Conservation (phyloP, 2,329 filamentous ascomycete genomes). For the Colletotrichum cereale region DNA sequence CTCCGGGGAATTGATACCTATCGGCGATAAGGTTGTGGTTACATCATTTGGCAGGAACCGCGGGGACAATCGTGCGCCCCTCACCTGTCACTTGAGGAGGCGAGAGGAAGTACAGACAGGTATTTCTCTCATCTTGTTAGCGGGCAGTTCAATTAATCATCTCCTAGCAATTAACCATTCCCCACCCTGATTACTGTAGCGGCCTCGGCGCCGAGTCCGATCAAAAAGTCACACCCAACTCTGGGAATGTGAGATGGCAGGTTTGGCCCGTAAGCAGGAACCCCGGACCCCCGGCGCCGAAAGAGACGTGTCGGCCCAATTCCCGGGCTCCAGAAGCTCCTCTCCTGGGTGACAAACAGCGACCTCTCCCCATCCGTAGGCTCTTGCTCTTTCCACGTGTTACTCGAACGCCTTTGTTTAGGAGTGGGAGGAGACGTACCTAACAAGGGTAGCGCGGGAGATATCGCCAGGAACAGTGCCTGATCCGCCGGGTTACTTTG, state of each 20-base stretch:
- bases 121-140: neutral
- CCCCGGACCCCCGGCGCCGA: slow-evolving; percentile 13
- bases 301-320: neutral
- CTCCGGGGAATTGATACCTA: neutral
- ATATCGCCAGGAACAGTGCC: neutral
- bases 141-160: neutral
- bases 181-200: too few species aligned
- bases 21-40: slow-evolving; percentile 20
- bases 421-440: neutral
- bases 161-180: neutral
- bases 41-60: slow-evolving; percentile 10
- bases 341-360: neutral
- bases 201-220: slow-evolving; percentile 4
- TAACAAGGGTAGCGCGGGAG: neutral
- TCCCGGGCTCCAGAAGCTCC: neutral
- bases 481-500: neutral
- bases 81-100: neutral
- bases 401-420: neutral
- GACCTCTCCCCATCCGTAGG: neutral
- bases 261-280: neutral
- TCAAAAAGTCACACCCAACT: too few species aligned
- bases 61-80: slow-evolving; percentile 1
- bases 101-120: neutral
- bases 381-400: neutral
- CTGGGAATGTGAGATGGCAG: neutral